Conservation (phyloP, 768 basidiomycete species). For the Phanerochaete sordida region DNA sequence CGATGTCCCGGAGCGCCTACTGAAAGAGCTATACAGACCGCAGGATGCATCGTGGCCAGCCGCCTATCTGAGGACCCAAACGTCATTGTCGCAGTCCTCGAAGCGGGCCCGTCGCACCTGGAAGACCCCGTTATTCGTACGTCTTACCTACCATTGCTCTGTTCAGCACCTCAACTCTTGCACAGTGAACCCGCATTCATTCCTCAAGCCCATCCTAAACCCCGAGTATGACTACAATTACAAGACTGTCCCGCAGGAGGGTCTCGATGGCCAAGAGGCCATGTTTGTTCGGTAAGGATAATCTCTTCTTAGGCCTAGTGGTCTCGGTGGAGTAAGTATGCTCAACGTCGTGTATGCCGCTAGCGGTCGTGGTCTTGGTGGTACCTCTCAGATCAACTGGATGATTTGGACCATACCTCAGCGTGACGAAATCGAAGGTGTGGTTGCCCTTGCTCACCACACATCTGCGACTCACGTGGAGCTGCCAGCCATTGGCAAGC, state of each 20-base stretch:
- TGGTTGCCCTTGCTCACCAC: neutral
- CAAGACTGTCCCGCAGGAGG: constrained; percentile 11
- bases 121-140: neutral
- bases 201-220: neutral
- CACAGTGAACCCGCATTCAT: neutral
- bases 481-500: neutral
- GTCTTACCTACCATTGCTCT: neutral
- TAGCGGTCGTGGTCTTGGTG: constrained; percentile 8
- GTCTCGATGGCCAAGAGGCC: neutral
- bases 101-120: constrained; percentile 1
- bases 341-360: neutral
- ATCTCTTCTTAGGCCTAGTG: too few relatives aligned
- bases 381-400: constrained; percentile 7
- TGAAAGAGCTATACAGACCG: constrained; percentile 7
- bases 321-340: too few relatives aligned
- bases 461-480: neutral
- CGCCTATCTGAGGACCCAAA: neutral
- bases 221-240: constrained; percentile 16
- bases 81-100: neutral
- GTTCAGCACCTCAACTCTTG: neutral
- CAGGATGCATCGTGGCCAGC: constrained; percentile 7
- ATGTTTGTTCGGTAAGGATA: too few relatives aligned
- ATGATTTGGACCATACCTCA: neutral
- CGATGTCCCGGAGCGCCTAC: too few relatives aligned
- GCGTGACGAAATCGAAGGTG: constrained; percentile 4